A percentile compares a stretch with the other conserved stretches of the same genome.
Conservation (phyloP, 2,329 filamentous ascomycete species). For the Phoma herbarum region DNA sequence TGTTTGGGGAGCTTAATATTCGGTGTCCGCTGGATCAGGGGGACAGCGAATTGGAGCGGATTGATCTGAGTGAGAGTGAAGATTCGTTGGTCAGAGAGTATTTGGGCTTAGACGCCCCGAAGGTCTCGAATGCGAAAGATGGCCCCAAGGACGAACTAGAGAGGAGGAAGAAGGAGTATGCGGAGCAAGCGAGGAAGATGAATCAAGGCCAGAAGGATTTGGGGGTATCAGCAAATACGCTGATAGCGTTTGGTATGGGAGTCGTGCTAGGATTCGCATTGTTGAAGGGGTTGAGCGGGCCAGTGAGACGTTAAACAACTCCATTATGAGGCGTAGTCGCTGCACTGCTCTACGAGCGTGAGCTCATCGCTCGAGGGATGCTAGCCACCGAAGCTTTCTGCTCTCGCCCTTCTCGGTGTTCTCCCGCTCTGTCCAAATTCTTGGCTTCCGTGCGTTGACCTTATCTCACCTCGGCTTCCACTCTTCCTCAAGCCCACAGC, state of each 20-base stretch:
- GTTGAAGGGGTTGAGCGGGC: constrained; percentile 9
- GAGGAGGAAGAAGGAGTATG: constrained; percentile 18
- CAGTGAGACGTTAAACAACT: neutral
- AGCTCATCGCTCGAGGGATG: neutral
- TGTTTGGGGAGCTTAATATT: constrained; percentile 43
- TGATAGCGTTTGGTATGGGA: constrained; percentile 14
- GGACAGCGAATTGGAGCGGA: constrained; percentile 25
- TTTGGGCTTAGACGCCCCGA: constrained; percentile 12
- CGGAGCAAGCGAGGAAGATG: constrained; percentile 15
- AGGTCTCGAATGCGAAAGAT: neutral
- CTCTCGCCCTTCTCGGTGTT: constrained; percentile 32
- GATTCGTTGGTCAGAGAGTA: constrained; percentile 39
- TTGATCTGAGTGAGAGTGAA: constrained; percentile 34
- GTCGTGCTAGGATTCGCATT: constrained; percentile 12
- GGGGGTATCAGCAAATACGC: neutral
- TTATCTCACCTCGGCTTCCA: constrained; percentile 34
- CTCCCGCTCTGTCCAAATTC: constrained; percentile 15
- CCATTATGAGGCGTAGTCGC: neutral
- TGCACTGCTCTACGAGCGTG: neutral
- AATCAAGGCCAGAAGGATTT: constrained; percentile 1
- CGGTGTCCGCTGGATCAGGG: constrained; percentile 45
- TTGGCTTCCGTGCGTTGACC: constrained; percentile 22
- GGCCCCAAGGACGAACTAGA: neutral
- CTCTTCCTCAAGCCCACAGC: constrained; percentile 32
- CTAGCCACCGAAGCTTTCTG: constrained; percentile 41